These are phyloP conservation scores for Aureobasidium uvarum DNA, from an alignment of 2,329 filamentous ascomycete species.

Conservation along the genomic window DNA sequence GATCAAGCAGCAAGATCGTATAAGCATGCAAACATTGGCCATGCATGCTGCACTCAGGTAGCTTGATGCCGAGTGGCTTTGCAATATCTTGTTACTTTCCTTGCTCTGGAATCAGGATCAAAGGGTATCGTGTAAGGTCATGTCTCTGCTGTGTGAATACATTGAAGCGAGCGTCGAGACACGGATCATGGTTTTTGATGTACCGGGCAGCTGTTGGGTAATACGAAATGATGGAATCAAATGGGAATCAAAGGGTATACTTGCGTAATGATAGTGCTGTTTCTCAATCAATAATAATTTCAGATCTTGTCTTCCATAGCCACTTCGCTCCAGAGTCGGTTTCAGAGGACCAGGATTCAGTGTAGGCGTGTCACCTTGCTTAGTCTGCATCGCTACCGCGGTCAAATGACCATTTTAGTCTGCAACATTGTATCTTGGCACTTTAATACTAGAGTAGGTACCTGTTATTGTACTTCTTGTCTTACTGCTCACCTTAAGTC, in stretches of 20 bases:
- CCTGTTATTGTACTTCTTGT: not conserved
- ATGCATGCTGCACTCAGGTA: conserved; percentile 2
- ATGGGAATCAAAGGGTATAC: not conserved
- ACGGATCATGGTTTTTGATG: not conserved
- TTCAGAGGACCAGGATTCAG: not conserved
- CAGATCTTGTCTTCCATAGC: not conserved
- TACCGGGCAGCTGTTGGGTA: not conserved
- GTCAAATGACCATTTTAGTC: not conserved
- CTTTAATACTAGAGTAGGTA: not conserved
- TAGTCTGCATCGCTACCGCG: no score
- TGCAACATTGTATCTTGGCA: not conserved
- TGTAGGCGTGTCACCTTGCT: no score
- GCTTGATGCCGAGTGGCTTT: no score
- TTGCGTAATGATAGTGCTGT: not conserved
- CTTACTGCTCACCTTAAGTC: not conserved
- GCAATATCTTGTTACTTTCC: not conserved
- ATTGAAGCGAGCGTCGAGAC: no score
- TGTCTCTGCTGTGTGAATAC: not conserved
- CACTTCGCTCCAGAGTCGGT: no score
- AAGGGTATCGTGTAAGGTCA: no score
- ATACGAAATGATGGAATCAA: not conserved
- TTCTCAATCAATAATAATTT: not conserved
- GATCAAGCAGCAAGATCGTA: conserved; percentile 9
- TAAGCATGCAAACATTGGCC: conserved; percentile 8
- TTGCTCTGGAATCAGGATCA: not conserved